phyloP scores from a whole-genome alignment of 768 basidiomycete genomes.

The Xerocomellus chrysenteron region DNA sequence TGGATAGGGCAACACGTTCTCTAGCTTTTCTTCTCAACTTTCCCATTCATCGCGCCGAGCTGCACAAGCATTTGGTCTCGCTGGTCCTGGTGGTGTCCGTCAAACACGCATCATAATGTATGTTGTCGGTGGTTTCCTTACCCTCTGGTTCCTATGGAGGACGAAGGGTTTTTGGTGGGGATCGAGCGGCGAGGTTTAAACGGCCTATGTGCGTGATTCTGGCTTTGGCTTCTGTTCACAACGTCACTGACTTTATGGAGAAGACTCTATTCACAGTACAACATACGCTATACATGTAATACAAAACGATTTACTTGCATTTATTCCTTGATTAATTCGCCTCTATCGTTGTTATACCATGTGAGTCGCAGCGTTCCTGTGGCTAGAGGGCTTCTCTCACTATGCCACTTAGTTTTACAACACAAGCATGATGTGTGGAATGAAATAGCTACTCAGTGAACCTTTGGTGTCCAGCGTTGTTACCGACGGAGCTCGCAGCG shows the following conservation, averaged over 20 bases:
- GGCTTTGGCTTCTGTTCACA: neutral
- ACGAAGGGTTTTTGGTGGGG: slow-evolving; percentile 47
- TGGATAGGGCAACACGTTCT: slow-evolving; percentile 62
- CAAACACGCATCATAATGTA: slow-evolving; percentile 67
- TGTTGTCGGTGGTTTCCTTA: slow-evolving; percentile 44
- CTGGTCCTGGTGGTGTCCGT: slow-evolving; percentile 48
- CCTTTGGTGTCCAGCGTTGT: neutral
- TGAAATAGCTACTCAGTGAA: neutral
- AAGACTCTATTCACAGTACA: neutral
- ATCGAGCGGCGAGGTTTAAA: slow-evolving; percentile 18
- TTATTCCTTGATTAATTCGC: neutral
- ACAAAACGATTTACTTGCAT: neutral
- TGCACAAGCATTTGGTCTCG: slow-evolving; percentile 69
- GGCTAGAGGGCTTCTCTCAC: neutral
- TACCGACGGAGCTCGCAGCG: neutral
- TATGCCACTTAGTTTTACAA: neutral
- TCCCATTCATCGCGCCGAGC: slow-evolving; percentile 68
- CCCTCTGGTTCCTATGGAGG: slow-evolving; percentile 51
- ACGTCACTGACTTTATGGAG: neutral
- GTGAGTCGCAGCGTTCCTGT: neutral
- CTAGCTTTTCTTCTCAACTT: slow-evolving; percentile 59
- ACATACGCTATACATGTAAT: slow-evolving; percentile 5
- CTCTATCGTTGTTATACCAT: neutral
- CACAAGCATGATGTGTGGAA: too few relatives aligned
- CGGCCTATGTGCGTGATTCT: slow-evolving; percentile 15